Evolutionary conservation across 2,329 filamentous ascomycete species (phyloP), one percentile per base, ranked within the genome.

Genomic region (Pseudogymnoascus sp.): DNA sequence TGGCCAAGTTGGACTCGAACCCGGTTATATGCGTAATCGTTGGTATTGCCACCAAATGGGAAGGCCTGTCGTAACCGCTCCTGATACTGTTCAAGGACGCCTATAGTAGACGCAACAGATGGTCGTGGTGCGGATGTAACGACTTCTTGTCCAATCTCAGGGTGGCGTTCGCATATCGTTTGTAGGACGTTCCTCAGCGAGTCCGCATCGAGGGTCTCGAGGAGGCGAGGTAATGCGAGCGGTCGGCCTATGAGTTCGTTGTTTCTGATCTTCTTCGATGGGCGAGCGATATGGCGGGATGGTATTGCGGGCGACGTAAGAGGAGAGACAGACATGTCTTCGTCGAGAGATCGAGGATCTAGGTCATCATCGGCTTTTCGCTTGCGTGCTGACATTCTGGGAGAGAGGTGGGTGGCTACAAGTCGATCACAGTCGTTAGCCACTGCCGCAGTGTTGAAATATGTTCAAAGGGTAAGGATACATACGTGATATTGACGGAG

Each of bases 1-100:
- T 90, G 86, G 25, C 86, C 78, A 16, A 97, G 81, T 37, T 88
- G 85, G 66, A 92, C 88, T 68, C 88, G 90, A 60, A 97, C 90
- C 68, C 94, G 86, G 72, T 97, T 95, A 74, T 97, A 99, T 58
- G 91, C 88, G 76, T 97, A 97, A 73, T 97, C 93, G 41, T 92
- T 91, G 11, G 88, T 83, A 67, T 92, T 87, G 70, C 91, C 90
- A 68, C 95, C 87, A 64, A 87, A 90, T 0, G 94, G 94, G 68
- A 96, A 91, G 1, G 93, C 86, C 20, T 84, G 83, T 70, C 86
- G 88, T 63, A 99, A 81, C 61, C 84, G 84, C 9, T 86, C 81
- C 72, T 96, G 88, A 74, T 99, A 99, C 64, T 88, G 88, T 66
- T 82, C 80, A 61, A 99, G 79, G 7, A 97, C 90, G 47, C 87